Percentiles rank a stretch among this genome's conserved stretches.
phyloP scores from a whole-genome alignment of 345 rosid genomes.

The Ailanthus altissimus region DNA sequence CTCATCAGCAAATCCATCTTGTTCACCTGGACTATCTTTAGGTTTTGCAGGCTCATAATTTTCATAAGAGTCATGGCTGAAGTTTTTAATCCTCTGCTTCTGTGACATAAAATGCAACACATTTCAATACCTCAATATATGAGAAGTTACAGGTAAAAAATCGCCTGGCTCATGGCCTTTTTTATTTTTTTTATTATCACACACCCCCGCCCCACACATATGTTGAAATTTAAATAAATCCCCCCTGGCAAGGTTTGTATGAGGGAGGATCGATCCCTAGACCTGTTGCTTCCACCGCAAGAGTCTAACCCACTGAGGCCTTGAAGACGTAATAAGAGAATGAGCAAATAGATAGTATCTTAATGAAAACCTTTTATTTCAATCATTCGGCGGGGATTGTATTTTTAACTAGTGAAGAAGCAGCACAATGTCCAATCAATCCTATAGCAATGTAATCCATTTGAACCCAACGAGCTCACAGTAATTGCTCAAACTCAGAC shows the following conservation, averaged over 20 bases:
- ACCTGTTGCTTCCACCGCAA: too few species aligned
- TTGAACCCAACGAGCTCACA: not conserved
- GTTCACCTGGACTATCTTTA: slow-evolving; percentile 31
- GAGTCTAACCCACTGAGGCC: too few species aligned
- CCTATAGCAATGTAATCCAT: too few species aligned
- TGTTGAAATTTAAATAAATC: too few species aligned
- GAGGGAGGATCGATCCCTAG: too few species aligned
- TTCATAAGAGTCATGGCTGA: slow-evolving; percentile 34
- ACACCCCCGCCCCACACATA: too few species aligned
- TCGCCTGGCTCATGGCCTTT: not conserved
- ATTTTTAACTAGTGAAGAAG: too few species aligned
- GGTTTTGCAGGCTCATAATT: slow-evolving; percentile 31
- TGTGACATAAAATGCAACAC: slow-evolving; percentile 12
- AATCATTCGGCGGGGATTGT: not conserved
- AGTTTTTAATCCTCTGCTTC: slow-evolving; percentile 51
- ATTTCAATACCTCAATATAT: not conserved
- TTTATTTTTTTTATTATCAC: too few species aligned
- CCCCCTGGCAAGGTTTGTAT: too few species aligned
- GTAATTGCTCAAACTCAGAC: not conserved
- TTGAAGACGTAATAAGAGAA: not conserved
- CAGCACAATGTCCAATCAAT: not conserved
- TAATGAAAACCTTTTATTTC: not conserved
- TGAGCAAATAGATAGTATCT: not conserved
- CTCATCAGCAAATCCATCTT: slow-evolving; percentile 28
- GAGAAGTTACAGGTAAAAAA: not conserved